Percentiles rank a stretch among this genome's conserved stretches.
Evolutionary conservation across 176 grass and related monocot genomes (phyloP).

Genomic region (Carex pumila): DNA sequence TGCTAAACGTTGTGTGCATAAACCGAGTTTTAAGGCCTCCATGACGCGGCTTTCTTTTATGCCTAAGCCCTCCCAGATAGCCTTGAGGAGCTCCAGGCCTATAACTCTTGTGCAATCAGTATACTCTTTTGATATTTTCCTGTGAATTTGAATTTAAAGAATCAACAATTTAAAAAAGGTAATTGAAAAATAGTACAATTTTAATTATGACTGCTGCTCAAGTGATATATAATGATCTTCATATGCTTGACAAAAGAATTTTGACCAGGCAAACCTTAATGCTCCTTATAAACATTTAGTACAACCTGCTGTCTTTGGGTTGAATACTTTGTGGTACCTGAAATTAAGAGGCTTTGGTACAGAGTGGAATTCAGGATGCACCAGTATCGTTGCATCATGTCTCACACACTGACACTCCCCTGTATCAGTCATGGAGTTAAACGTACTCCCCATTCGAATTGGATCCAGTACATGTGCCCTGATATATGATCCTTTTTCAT

Average conservation of each 20-base stretch:
- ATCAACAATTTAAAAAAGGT: background rate
- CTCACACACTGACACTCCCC: constrained; percentile 25
- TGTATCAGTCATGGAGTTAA: constrained; percentile 38
- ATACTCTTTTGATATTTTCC: constrained; percentile 47
- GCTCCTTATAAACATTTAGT: background rate
- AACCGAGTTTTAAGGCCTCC: constrained; percentile 36
- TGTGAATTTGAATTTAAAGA: background rate
- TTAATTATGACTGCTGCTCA: too few relatives aligned
- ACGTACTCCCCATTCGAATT: constrained; percentile 42
- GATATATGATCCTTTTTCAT: constrained; percentile 36
- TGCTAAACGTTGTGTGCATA: constrained; percentile 42
- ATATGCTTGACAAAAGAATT: background rate
- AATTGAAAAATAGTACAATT: too few relatives aligned
- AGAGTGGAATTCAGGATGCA: constrained; percentile 55
- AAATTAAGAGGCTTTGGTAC: constrained; percentile 40
- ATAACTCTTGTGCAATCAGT: constrained; percentile 27
- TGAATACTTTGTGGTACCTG: constrained; percentile 26
- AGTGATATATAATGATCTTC: background rate
- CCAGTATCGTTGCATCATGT: constrained; percentile 59
- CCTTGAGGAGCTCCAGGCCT: constrained; percentile 30
- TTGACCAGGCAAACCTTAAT: background rate
- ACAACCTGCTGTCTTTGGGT: background rate
- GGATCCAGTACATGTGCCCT: constrained; percentile 40
- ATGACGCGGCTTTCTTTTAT: constrained; percentile 25
- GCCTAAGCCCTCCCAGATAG: constrained; percentile 48